Evolutionary conservation across 768 basidiomycete genomes (phyloP), one percentile per base, ranked within the genome.

Genomic region (Amanita pallidorosea): DNA sequence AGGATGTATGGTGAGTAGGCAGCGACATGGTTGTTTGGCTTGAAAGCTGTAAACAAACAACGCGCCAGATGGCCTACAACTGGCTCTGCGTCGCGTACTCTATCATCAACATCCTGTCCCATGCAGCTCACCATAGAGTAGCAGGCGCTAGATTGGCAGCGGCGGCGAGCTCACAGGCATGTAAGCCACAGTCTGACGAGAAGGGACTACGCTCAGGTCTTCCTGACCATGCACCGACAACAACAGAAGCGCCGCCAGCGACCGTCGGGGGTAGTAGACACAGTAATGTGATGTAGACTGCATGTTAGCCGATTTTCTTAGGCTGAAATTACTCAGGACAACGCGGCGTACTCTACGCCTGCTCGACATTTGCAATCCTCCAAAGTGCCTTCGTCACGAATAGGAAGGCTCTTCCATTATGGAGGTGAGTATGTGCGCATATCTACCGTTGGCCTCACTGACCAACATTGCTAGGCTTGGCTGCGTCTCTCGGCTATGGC

Each of bases 321-420:
- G 38, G 12, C 38, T 27, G 7, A 29, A 42, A 33, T 31, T 18
- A 34, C 29, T 42, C 27, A 13, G 15, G 12, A 15, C 5, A 50
- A 33, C 13, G 5, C 33, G 33, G 27, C 33, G 34, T 51, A 51
- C 22, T 22, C 53, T 52, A 55, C 49, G 27, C 55, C 65, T 5
- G 52, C 58, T 3, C 75, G 79, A 11, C 74, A 74, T 17, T 66
- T 89, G 2, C 81, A 82, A 60, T 81, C 91, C 0, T 95, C 93
- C 4, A 88, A 79, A 63, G 92, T 98, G 0, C 95, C 95, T 13
- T 88, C 91, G 0, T 95, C 93, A 0, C 76, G 85, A 9, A 72
- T 98, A 7, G 94, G 91, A 4, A 76, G 94, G 13, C 61, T 98
- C 7, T 88, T 98, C 57, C 95, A 98, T 57, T 97, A 98, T 53